Percentiles rank a stretch among this genome's conserved stretches.
Conservation (phyloP, 2,329 filamentous ascomycete genomes). For the Shiraia sp. region DNA sequence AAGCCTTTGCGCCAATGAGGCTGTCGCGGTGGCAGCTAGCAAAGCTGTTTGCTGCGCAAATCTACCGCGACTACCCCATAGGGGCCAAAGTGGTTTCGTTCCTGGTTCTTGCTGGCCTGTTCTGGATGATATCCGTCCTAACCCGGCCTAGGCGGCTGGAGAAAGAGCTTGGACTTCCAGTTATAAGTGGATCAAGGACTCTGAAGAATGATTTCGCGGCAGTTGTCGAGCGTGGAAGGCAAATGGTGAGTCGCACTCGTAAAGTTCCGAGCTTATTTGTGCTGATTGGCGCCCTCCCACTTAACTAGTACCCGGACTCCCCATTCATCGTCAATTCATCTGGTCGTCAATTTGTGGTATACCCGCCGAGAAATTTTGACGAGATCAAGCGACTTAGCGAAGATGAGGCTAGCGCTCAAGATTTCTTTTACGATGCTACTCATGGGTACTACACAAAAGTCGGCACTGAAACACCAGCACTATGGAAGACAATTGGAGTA, state of each 20-base stretch:
- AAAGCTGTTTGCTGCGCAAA: neutral
- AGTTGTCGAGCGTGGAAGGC: neutral
- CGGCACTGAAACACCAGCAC: neutral
- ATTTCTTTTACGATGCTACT: constrained; percentile 1
- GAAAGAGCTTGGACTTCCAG: neutral
- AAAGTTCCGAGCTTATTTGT: neutral
- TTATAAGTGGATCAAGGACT: neutral
- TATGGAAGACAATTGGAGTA: neutral
- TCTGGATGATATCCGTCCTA: neutral
- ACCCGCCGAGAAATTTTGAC: neutral
- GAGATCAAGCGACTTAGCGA: neutral
- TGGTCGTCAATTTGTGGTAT: neutral
- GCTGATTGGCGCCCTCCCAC: neutral
- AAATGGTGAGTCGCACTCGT: neutral
- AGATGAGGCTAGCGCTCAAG: neutral
- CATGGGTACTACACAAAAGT: neutral
- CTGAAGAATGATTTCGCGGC: neutral
- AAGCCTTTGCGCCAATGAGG: neutral
- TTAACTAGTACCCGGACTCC: neutral
- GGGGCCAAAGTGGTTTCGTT: neutral
- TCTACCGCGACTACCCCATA: neutral
- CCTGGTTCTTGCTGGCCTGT: neutral
- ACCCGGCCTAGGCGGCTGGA: neutral
- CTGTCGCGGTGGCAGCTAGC: neutral
- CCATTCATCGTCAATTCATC: constrained; percentile 1